Conservation (phyloP, 495 filamentous ascomycete genomes). For the Lepidopterella palustris region DNA sequence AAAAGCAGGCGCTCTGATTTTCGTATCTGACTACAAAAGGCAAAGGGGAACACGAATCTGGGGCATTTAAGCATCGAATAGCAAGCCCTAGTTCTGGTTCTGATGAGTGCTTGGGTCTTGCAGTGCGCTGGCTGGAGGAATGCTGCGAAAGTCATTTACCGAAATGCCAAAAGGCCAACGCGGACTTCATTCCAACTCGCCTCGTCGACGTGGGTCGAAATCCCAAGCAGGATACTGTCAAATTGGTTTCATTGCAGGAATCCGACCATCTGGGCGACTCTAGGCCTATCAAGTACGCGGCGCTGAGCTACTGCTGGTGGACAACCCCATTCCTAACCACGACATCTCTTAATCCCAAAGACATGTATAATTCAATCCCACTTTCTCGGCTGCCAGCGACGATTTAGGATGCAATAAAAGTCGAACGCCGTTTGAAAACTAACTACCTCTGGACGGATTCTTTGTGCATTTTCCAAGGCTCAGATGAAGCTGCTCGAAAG, state of each 20-base stretch:
- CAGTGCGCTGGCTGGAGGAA: background rate
- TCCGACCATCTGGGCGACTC: background rate
- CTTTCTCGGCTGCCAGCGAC: background rate
- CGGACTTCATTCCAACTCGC: slow-evolving; percentile 3
- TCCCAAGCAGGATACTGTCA: background rate
- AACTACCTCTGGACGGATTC: background rate
- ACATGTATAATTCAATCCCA: background rate
- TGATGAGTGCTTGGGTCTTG: background rate
- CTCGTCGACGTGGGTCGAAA: background rate
- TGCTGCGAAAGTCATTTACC: background rate
- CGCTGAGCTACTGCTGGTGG: slow-evolving; percentile 7
- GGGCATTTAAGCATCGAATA: background rate
- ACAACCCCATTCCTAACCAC: background rate
- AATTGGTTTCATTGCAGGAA: background rate
- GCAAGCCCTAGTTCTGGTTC: background rate
- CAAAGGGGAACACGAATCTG: background rate
- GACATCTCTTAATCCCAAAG: background rate
- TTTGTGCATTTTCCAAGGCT: background rate
- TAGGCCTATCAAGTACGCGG: background rate
- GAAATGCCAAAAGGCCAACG: slow-evolving; percentile 1
- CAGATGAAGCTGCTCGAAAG: background rate
- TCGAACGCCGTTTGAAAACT: background rate
- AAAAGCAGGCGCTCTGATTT: background rate
- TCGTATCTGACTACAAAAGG: background rate
- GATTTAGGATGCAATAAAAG: background rate